These are phyloP conservation scores for Rhodotorula graminis DNA, from an alignment of 768 basidiomycete species.

Conservation along the genomic window DNA sequence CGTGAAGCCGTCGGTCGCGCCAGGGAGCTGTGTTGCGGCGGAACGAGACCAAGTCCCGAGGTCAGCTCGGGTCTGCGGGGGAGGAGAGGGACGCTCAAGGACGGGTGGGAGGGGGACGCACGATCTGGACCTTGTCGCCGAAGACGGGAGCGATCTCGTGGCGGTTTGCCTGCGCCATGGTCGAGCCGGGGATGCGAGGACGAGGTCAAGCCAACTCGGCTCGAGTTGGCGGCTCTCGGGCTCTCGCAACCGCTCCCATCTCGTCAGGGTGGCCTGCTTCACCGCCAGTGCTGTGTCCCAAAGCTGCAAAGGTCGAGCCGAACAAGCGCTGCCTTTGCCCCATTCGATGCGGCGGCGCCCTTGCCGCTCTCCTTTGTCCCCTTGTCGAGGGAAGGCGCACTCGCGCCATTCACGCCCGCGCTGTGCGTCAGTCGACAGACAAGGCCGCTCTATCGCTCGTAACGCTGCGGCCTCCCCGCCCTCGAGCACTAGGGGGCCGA, in stretches of 20 bases:
- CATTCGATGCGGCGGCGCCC: too few species aligned
- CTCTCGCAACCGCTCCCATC: too few species aligned
- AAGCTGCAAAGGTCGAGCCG: too few species aligned
- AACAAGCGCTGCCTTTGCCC: too few species aligned
- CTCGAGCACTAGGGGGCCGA: too few species aligned
- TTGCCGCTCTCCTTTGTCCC: background rate
- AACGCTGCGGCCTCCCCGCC: background rate
- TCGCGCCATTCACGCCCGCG: background rate
- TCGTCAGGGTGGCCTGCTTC: too few species aligned
- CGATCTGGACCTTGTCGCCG: conserved; percentile 30
- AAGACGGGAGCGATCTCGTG: conserved; percentile 24
- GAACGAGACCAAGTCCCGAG: background rate
- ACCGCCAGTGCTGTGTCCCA: too few species aligned
- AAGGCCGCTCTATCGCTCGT: background rate
- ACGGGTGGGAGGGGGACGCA: background rate
- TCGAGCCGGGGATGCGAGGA: background rate
- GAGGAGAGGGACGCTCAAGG: background rate
- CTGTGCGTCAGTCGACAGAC: background rate
- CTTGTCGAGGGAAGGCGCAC: background rate
- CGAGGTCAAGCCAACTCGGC: too few species aligned
- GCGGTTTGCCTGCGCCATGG: conserved; percentile 6
- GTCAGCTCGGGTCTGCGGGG: background rate
- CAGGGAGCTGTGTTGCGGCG: conserved; percentile 61
- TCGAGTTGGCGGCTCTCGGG: too few species aligned
- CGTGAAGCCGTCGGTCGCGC: conserved; percentile 70